Base-by-base conservation (phyloP, 192 early-diverging fungal genomes). In the Geranomyces michiganensis region DNA sequence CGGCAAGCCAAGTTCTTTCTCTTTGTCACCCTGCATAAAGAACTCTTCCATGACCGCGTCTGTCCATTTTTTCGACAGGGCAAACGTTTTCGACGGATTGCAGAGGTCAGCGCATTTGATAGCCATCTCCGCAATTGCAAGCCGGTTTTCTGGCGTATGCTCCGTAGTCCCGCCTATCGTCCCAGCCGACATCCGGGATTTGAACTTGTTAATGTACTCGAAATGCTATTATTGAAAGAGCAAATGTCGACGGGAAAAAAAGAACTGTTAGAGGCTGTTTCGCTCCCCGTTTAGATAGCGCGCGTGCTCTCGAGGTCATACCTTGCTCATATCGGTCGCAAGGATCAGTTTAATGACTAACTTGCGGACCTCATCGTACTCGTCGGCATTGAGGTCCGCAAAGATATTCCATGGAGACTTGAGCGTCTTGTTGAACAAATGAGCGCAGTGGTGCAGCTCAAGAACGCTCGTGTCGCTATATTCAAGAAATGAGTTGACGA, bases 101-200 rank as follows among this genome's bases (percentile, higher is more conserved):
- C 75, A 76, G 24, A 88, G 83, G 75, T 88, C 86, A 22, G 80
- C 75, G 64, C 86, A 88, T 67, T 88, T 88, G 51, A 88, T 85
- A 65, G 80, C 79, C 27, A 88, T 84, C 22, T 88, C 82, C 58
- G 84, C 60, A 13, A 78, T 29, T 49, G 83, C 64, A 44, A 83
- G 76, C 33, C 83, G 53, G 60, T 79, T 80, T 56, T 88, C 74
- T 7, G 24, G 63, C 15, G 19, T 7, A 19, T 12, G 21, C 3
- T 62, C 58, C 19, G 45, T 9, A 19, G 17, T 21, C 31, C 13
- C 17, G 1, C 26, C 19, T 10, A 53, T 19, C 12, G 69, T 19
- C 45, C 61, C 46, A 12, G 78, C 78, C 29, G 75, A 61, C 6
- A 85, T 68, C 61, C 80, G 84, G 55, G 85, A 85, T 62, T 86